Evolutionary conservation across 164 flowering plant genomes (phyloP), one percentile per base, ranked within the genome.

Genomic region (Magnolia officinalis): DNA sequence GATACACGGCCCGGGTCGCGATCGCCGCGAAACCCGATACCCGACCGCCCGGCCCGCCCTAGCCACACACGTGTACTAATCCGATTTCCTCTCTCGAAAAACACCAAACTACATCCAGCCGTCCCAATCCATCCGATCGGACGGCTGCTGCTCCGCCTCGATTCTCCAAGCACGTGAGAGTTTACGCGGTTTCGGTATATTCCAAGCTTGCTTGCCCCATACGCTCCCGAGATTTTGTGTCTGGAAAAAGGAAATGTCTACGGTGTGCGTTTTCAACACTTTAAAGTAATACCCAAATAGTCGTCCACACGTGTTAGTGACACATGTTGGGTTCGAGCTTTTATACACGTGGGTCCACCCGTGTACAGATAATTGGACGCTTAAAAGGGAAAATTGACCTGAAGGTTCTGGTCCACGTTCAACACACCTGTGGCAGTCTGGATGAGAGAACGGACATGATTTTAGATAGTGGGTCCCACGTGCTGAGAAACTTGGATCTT

Each of bases 111-210:
- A 51, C 50, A 11, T 55, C 18, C 45, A 7, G 13, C 71, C 71
- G 71, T 68, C 71, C 71, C 20, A 37, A 14, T 31, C 2, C n/a
- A 14, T 5, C 71, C 71, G 49, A 68, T 68, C 71, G n/a, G 19
- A 68, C 71, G 71, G 50, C 50, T 19, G 10, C 8, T 8, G 9
- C 1, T 68, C 50, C 71, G 31, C 29, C 71, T 37, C 71, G 19
- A 5, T 31, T 68, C 31, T 31, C 51, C 50, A 68, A 16, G 71
- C 71, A 37, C 71, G 50, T 68, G 71, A 31, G 67, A 26, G 71
- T 29, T 37, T 37, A 68, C 71, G 71, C 71, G 51, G 71, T 68
- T 68, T 68, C 50, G 71, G 71, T 68, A 68, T 68, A 68, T 68
- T 68, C 71, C 20, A 6, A 14, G 49, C 50, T 45, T 29, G 49